phyloP scores from a whole-genome alignment of 2,329 filamentous ascomycete genomes.

The Penicillium occitanis region DNA sequence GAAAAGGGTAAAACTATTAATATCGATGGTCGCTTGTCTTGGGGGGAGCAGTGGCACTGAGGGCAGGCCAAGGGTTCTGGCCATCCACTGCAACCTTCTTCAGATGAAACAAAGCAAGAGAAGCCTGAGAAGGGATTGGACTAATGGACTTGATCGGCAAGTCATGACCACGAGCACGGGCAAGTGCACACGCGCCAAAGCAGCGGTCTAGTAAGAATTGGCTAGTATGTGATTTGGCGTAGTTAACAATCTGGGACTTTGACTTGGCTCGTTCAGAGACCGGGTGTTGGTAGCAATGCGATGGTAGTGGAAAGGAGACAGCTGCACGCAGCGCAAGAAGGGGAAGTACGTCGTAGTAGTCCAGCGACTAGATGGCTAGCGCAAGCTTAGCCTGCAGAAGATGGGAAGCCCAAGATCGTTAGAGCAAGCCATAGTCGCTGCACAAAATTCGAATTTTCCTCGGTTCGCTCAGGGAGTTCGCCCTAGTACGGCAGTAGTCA shows the following conservation, averaged over 20 bases:
- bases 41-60: constrained; percentile 1
- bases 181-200: constrained; percentile 17
- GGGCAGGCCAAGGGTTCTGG: constrained; percentile 18
- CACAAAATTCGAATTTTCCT: constrained; percentile 6
- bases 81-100: constrained; percentile 19
- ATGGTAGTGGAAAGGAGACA: neutral
- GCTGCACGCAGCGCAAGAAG: neutral
- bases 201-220: constrained; percentile 8
- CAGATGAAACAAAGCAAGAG: constrained; percentile 14
- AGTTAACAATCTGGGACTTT: neutral
- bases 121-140: constrained; percentile 11
- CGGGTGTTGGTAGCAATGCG: neutral
- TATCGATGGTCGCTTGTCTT: constrained; percentile 10
- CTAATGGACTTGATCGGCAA: constrained; percentile 15
- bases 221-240: neutral
- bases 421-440: constrained; percentile 9
- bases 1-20: constrained; percentile 3
- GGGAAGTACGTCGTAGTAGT: neutral
- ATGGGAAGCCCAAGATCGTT: constrained; percentile 5
- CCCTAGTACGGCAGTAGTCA: neutral
- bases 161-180: constrained; percentile 19
- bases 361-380: neutral
- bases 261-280: neutral
- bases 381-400: constrained; percentile 6
- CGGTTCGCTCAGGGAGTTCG: constrained; percentile 7